Evolutionary conservation across 192 early-diverging fungal species (phyloP).

Genomic region (Geosiphon pyriformis): DNA sequence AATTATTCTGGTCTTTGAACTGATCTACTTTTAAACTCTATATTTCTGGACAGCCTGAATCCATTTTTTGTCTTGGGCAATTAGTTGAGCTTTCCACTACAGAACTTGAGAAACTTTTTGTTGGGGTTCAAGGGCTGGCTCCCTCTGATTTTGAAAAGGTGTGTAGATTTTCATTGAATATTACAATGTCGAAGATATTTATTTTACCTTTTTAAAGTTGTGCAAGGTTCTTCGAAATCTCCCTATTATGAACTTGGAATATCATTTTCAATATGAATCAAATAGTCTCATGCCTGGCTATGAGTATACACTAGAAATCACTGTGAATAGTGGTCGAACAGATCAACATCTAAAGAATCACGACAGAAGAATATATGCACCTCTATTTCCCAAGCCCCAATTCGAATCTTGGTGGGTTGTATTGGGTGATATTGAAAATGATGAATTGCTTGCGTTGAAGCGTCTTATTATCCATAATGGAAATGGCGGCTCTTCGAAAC

Average conservation of each 20-base stretch:
- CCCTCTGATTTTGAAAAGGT: conserved; percentile 11
- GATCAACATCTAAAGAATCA: conserved; percentile 22
- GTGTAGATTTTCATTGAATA: not conserved
- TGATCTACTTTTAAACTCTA: not conserved
- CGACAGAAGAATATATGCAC: conserved; percentile 65
- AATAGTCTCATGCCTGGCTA: conserved; percentile 36
- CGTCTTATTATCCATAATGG: conserved; percentile 63
- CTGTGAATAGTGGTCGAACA: conserved; percentile 16
- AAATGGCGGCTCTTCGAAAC: conserved; percentile 25
- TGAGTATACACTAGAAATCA: conserved; percentile 24
- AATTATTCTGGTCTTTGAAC: not conserved
- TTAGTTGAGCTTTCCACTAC: conserved; percentile 23
- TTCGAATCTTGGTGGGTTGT: conserved; percentile 93
- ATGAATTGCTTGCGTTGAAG: conserved; percentile 78
- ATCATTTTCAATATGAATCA: conserved; percentile 42
- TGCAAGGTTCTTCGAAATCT: conserved; percentile 40
- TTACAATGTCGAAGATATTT: not conserved
- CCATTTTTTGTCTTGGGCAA: conserved; percentile 36
- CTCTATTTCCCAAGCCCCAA: conserved; percentile 85
- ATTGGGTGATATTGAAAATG: conserved; percentile 55
- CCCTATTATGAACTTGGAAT: conserved; percentile 42
- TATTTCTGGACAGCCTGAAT: conserved; percentile 24
- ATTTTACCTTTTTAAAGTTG: conserved; percentile 28
- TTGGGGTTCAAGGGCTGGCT: not conserved
- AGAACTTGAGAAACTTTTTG: conserved; percentile 26